Evolutionary conservation across 495 filamentous ascomycete genomes (phyloP).

Genomic region (Aspergillus taichungensis): DNA sequence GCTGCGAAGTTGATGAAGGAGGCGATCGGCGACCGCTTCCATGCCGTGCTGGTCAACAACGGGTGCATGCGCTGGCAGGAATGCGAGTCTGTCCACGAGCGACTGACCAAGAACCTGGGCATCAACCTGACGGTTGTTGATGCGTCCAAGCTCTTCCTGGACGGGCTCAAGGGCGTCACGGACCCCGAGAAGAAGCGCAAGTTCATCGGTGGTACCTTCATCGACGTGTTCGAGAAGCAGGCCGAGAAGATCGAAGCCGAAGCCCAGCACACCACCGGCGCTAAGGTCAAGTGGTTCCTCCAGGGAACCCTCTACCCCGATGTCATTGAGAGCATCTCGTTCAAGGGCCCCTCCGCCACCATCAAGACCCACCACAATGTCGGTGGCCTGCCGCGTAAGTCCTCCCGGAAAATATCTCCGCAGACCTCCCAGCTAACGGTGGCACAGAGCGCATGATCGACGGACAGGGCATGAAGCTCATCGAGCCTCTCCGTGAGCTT

Average conservation of each 20-base stretch:
- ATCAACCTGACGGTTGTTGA: constrained; percentile 90
- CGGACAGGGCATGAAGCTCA: constrained; percentile 55
- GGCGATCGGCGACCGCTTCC: constrained; percentile 79
- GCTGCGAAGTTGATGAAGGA: constrained; percentile 78
- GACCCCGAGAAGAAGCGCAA: constrained; percentile 93
- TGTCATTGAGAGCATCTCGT: constrained; percentile 73
- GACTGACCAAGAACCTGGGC: constrained; percentile 64
- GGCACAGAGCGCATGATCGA: constrained; percentile 43
- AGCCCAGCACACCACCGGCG: constrained; percentile 53
- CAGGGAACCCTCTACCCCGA: constrained; percentile 80
- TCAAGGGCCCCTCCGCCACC: constrained; percentile 72
- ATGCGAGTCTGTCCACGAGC: constrained; percentile 67
- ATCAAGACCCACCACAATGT: constrained; percentile 88
- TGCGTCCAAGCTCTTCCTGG: constrained; percentile 65
- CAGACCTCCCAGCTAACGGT: constrained; percentile 9
- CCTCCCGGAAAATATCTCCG: background rate
- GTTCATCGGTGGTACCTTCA: constrained; percentile 79
- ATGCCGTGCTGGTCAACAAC: constrained; percentile 83
- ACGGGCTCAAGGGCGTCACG: constrained; percentile 58
- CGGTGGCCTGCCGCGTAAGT: constrained; percentile 46
- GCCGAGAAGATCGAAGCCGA: constrained; percentile 66
- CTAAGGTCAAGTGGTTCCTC: constrained; percentile 72
- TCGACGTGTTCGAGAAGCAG: constrained; percentile 80
- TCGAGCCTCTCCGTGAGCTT: constrained; percentile 72
- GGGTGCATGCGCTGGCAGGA: constrained; percentile 84